Conservation (phyloP, 1,139 yeast genomes). For the Candida buenavistaensis region DNA sequence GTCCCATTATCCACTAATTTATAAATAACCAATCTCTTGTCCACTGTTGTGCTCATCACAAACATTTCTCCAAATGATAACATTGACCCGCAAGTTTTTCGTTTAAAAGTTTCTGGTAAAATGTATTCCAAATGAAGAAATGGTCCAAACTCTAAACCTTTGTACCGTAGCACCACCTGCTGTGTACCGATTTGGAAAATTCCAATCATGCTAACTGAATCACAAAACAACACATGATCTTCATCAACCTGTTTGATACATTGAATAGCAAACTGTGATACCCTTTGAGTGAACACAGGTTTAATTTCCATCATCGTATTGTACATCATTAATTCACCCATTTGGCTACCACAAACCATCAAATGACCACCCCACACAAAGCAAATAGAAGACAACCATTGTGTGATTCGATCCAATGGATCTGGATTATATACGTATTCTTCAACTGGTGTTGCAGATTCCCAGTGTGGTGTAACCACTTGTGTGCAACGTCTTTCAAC, state of each 20-base stretch:
- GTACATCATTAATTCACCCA: conserved; percentile 30
- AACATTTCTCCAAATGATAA: conserved; percentile 21
- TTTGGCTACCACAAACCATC: conserved; percentile 35
- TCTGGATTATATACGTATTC: conserved; percentile 21
- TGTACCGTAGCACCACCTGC: conserved; percentile 20
- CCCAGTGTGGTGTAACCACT: conserved; percentile 23
- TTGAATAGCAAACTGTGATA: conserved; percentile 32
- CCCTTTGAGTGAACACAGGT: conserved; percentile 18
- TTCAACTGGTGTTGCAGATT: conserved; percentile 17
- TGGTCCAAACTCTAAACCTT: conserved; percentile 31
- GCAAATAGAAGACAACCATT: conserved; percentile 26
- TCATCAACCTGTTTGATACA: conserved; percentile 20
- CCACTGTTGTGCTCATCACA: conserved; percentile 24
- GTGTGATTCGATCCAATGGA: conserved; percentile 20
- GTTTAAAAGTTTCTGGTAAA: conserved; percentile 7
- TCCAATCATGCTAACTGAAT: conserved; percentile 35
- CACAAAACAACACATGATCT: conserved; percentile 26
- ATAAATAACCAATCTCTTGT: conserved; percentile 24
- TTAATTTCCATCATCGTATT: conserved; percentile 18
- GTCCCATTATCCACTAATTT: conserved; percentile 24
- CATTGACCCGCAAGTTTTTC: conserved; percentile 7
- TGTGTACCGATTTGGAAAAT: conserved; percentile 24
- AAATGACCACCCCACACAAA: conserved; percentile 14
- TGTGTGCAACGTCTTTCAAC: conserved; percentile 19
- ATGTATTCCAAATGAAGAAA: conserved; percentile 14